phyloP scores from a whole-genome alignment of 208 protist genomes.

The Leishmania arabica region DNA sequence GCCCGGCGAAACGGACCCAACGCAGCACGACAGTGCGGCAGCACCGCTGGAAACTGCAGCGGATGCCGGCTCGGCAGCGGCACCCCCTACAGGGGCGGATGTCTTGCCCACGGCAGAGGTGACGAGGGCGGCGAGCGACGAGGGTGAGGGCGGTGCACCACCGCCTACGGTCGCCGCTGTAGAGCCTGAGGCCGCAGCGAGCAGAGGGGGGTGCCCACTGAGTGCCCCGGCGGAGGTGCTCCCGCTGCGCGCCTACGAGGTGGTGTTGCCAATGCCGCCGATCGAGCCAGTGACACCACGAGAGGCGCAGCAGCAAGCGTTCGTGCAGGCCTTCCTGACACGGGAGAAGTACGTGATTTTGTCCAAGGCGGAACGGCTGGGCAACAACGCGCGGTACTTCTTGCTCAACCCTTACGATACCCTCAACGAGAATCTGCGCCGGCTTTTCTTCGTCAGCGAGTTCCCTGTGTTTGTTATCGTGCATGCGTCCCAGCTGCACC shows the following conservation, averaged over 20 bases:
- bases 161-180: neutral
- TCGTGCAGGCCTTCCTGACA: constrained; percentile 43
- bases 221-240: constrained; percentile 1
- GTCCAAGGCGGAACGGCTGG: constrained; percentile 70
- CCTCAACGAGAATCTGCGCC: constrained; percentile 76
- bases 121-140: neutral
- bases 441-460: constrained; percentile 87
- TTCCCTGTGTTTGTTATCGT: constrained; percentile 84
- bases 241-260: constrained; percentile 23
- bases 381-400: constrained; percentile 65
- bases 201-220: neutral
- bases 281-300: constrained; percentile 23
- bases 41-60: neutral
- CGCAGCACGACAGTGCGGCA: neutral
- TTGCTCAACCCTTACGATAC: constrained; percentile 51
- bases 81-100: neutral
- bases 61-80: neutral
- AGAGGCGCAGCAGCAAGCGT: constrained; percentile 28
- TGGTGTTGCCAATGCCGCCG: constrained; percentile 16
- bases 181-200: neutral
- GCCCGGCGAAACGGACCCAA: neutral
- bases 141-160: neutral
- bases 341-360: constrained; percentile 51
- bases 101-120: neutral
- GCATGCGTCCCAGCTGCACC: constrained; percentile 31